phyloP scores from a whole-genome alignment of 805 yeast genomes.

The Suhomyces sp. region DNA sequence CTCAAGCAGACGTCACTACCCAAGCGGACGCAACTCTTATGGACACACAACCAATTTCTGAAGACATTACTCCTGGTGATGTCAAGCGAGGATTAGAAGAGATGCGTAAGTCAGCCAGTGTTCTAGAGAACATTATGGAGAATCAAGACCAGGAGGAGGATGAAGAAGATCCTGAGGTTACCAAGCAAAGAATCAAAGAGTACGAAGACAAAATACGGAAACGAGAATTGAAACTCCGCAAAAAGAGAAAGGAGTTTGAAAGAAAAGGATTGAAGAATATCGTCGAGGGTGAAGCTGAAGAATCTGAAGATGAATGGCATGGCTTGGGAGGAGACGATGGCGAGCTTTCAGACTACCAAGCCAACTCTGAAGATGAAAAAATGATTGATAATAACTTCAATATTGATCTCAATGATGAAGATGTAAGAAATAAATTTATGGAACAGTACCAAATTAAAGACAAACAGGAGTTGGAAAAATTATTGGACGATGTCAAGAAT shows the following conservation, averaged over 20 bases:
- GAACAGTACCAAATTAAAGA: conserved; percentile 63
- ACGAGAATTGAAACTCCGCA: conserved; percentile 31
- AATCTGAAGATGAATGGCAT: conserved; percentile 85
- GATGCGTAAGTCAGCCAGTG: conserved; percentile 13
- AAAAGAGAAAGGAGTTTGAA: conserved; percentile 50
- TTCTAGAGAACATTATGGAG: conserved; percentile 8
- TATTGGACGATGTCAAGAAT: conserved; percentile 67
- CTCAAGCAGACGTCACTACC: conserved; percentile 16
- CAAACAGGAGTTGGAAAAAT: conserved; percentile 58
- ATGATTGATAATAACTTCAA: conserved; percentile 72
- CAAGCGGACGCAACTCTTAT: conserved; percentile 12
- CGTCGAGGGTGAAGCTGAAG: conserved; percentile 81
- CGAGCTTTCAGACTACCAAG: conserved; percentile 48
- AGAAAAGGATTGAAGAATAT: conserved; percentile 56
- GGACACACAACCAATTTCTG: background rate
- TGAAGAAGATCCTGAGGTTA: conserved; percentile 22
- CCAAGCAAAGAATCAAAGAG: conserved; percentile 28
- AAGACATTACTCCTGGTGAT: conserved; percentile 6
- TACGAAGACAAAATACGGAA: conserved; percentile 38
- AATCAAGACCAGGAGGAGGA: conserved; percentile 20
- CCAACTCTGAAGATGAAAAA: conserved; percentile 71
- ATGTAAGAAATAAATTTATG: conserved; percentile 54
- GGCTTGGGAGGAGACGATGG: conserved; percentile 77
- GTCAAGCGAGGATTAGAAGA: conserved; percentile 22
- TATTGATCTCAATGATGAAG: conserved; percentile 54